phyloP scores from a whole-genome alignment of 1,284 basidiomycete genomes.

The Cutaneotrichosporon curvatum region DNA sequence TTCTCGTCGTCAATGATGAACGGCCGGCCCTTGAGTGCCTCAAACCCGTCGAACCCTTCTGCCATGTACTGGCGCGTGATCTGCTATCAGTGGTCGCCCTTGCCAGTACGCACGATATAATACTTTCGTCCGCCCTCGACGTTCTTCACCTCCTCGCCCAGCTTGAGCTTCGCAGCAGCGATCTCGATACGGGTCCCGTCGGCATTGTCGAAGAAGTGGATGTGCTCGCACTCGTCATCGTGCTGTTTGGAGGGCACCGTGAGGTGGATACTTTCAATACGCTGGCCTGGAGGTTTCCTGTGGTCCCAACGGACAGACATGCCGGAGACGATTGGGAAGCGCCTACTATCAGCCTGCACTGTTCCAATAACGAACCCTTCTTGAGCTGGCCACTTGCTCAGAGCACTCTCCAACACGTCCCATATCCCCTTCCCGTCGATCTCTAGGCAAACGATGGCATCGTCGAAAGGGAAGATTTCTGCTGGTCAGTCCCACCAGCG shows the following conservation, averaged over 20 bases:
- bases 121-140: slow-evolving; percentile 58
- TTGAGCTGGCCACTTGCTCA: slow-evolving; percentile 78
- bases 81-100: slow-evolving; percentile 13
- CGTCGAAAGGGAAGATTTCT: slow-evolving; percentile 85
- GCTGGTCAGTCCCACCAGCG: slow-evolving; percentile 1
- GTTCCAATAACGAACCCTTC: slow-evolving; percentile 59
- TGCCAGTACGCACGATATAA: slow-evolving; percentile 56
- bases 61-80: slow-evolving; percentile 47
- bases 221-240: slow-evolving; percentile 30
- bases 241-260: slow-evolving; percentile 28
- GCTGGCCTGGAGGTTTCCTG: slow-evolving; percentile 55
- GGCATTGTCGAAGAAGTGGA: slow-evolving; percentile 41
- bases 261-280: slow-evolving; percentile 67
- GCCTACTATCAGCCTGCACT: slow-evolving; percentile 49
- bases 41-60: slow-evolving; percentile 65
- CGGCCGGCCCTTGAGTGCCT: slow-evolving; percentile 58
- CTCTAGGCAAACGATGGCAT: slow-evolving; percentile 70
- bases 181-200: slow-evolving; percentile 47
- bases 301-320: slow-evolving; percentile 84
- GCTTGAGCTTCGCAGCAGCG: slow-evolving; percentile 30
- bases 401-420: slow-evolving; percentile 68
- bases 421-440: slow-evolving; percentile 73
- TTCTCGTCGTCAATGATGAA: slow-evolving; percentile 78
- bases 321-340: slow-evolving; percentile 84
- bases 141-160: slow-evolving; percentile 54